A percentile compares a stretch with the other conserved stretches of the same genome.
Conservation (phyloP, 257 asterid species). For the Solanum tacnaense region DNA sequence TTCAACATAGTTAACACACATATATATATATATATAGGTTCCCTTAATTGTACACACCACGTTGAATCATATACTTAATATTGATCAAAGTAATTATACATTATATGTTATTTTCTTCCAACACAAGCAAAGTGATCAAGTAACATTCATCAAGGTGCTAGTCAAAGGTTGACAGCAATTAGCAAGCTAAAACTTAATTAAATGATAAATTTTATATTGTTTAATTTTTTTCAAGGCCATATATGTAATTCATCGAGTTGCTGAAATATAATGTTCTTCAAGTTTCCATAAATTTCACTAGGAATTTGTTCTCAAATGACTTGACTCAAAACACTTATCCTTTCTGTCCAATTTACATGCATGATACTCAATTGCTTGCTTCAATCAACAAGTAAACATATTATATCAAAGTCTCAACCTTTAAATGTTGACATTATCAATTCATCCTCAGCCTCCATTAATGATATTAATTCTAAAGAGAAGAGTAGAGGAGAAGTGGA, state of each 20-base stretch:
- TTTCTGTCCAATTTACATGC: background rate
- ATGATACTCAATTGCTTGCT: background rate
- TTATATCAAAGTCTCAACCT: background rate
- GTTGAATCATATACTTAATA: no score
- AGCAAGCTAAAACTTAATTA: background rate
- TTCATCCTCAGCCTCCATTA: no score
- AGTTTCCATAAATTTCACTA: background rate
- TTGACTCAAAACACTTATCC: background rate
- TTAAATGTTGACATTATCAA: no score
- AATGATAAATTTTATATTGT: background rate
- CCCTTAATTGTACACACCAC: no score
- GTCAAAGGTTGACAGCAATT: background rate
- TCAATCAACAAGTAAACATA: background rate
- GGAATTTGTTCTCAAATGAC: background rate
- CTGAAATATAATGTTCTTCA: background rate
- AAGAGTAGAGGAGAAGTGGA: no score
- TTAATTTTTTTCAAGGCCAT: background rate
- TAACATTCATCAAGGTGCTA: background rate
- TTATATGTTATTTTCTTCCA: no score
- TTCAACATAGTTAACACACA: no score
- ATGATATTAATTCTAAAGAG: no score
- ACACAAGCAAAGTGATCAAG: background rate
- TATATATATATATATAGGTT: no score
- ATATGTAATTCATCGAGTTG: background rate
- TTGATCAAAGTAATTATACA: background rate